These are phyloP conservation scores for Polygonum maritimum DNA, from an alignment of 148 eudicot genomes.

Conservation along the genomic window DNA sequence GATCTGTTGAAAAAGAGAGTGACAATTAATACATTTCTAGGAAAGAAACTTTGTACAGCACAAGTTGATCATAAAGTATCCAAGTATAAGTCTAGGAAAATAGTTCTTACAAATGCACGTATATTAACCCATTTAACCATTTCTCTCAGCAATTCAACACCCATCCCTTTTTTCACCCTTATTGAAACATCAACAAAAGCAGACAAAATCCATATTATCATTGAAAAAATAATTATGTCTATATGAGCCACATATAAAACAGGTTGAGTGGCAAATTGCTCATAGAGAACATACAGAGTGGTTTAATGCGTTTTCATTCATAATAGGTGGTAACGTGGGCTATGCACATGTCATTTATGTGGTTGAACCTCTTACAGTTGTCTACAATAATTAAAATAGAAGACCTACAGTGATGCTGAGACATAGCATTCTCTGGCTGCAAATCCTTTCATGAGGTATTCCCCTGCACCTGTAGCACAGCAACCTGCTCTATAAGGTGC, in stretches of 20 bases:
- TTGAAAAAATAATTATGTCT: background rate
- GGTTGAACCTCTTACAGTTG: background rate
- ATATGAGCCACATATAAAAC: background rate
- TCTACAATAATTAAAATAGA: background rate
- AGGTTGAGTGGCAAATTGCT: background rate
- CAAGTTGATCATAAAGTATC: background rate
- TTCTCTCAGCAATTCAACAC: background rate
- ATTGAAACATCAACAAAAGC: background rate
- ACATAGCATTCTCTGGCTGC: constrained; percentile 86
- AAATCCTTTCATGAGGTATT: constrained; percentile 82
- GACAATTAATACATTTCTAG: background rate
- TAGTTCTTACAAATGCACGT: too few species aligned
- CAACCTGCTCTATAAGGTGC: constrained; percentile 59
- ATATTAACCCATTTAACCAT: too few species aligned
- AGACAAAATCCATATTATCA: background rate
- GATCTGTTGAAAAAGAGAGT: constrained; percentile 32
- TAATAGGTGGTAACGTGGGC: background rate
- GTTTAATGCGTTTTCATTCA: background rate
- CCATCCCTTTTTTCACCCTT: background rate
- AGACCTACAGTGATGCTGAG: constrained; percentile 64
- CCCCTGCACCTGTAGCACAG: constrained; percentile 94
- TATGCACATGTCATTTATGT: background rate
- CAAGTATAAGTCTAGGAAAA: background rate
- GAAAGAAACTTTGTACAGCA: background rate
- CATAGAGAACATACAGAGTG: background rate